A percentile compares a stretch with the other conserved stretches of the same genome.
Conservation (phyloP, 2,329 filamentous ascomycete species). For the Xylaria sp. region DNA sequence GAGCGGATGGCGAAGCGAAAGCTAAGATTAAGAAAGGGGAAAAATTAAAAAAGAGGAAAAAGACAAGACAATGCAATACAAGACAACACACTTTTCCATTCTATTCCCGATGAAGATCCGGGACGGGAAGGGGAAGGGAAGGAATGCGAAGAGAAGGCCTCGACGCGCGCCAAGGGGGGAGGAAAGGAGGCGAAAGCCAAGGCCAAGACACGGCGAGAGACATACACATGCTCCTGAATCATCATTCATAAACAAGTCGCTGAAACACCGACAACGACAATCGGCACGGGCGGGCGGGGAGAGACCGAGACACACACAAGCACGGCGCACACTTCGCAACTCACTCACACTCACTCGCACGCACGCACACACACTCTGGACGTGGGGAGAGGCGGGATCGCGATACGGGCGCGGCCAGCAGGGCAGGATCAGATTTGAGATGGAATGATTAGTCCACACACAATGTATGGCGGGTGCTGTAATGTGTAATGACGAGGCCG, state of each 20-base stretch:
- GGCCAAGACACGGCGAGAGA: constrained; percentile 39
- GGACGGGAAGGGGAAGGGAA: neutral
- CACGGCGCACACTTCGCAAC: constrained; percentile 2
- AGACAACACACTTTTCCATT: neutral
- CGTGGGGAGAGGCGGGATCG: constrained; percentile 26
- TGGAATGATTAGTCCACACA: constrained; percentile 24
- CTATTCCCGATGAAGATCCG: constrained; percentile 3
- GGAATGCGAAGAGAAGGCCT: neutral
- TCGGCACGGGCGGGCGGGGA: constrained; percentile 28
- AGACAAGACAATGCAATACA: too few relatives aligned
- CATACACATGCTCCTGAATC: constrained; percentile 51
- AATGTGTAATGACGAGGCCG: constrained; percentile 30
- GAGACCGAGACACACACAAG: constrained; percentile 18
- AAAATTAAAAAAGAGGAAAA: neutral
- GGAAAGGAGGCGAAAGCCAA: constrained; percentile 9
- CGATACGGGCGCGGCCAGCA: constrained; percentile 6
- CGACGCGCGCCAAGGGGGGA: constrained; percentile 1
- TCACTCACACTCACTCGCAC: constrained; percentile 8
- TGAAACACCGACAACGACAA: constrained; percentile 45
- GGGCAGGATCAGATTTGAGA: constrained; percentile 17
- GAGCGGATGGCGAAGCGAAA: constrained; percentile 20
- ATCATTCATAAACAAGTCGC: constrained; percentile 44
- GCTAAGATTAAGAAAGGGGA: constrained; percentile 19
- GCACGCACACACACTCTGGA: neutral
- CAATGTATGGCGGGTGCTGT: constrained; percentile 15